phyloP scores from a whole-genome alignment of 768 basidiomycete genomes.

The Mycena polygramma region DNA sequence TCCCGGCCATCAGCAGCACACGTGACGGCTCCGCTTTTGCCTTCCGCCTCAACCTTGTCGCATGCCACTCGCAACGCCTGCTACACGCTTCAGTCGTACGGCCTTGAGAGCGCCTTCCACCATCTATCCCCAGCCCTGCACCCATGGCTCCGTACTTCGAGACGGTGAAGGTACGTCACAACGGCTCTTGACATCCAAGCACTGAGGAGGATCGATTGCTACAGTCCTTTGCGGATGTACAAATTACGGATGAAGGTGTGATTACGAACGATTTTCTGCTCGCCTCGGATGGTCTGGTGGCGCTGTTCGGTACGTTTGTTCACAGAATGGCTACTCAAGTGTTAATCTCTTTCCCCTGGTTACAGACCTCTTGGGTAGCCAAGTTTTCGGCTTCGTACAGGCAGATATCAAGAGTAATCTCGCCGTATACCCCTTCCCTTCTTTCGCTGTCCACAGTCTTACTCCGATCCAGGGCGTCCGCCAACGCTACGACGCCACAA shows the following conservation, averaged over 20 bases:
- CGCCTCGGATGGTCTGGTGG: conserved; percentile 88
- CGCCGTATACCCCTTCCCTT: conserved; percentile 54
- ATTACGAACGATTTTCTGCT: conserved; percentile 86
- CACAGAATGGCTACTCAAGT: conserved; percentile 1
- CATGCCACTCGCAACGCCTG: neutral
- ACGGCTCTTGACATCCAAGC: too few species aligned
- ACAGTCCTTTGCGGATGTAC: conserved; percentile 91
- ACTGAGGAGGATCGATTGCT: neutral
- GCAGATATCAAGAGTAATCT: conserved; percentile 78
- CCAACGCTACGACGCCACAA: conserved; percentile 58
- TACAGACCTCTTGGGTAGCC: conserved; percentile 77
- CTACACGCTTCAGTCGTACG: neutral
- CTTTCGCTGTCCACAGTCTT: conserved; percentile 9
- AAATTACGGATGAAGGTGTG: conserved; percentile 80
- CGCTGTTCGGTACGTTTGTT: conserved; percentile 71
- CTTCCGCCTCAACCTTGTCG: too few species aligned
- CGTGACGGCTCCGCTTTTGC: too few species aligned
- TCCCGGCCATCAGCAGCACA: too few species aligned
- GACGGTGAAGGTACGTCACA: conserved; percentile 66
- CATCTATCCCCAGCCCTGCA: too few species aligned
- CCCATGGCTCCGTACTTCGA: conserved; percentile 74
- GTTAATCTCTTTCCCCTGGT: conserved; percentile 24
- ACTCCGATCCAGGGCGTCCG: conserved; percentile 72
- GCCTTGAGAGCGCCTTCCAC: neutral
- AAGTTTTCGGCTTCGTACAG: conserved; percentile 82